These are phyloP conservation scores for Chrysopogon serrulatus DNA, from an alignment of 176 grass and related monocot species.

Conservation along the genomic window DNA sequence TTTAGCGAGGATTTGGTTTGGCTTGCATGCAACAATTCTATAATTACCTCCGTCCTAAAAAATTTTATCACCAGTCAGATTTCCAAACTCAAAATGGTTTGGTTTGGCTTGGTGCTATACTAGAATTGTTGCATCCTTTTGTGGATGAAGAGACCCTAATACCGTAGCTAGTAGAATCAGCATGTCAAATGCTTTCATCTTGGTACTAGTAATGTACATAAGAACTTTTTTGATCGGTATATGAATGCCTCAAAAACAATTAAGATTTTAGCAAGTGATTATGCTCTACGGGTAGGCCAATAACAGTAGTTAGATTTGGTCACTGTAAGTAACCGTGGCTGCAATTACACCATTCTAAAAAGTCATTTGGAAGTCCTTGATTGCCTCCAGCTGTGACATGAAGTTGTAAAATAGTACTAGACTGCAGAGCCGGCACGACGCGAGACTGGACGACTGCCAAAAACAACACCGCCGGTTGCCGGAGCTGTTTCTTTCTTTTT, in stretches of 20 bases:
- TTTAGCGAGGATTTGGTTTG: no score
- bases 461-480: neutral
- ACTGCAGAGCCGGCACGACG: neutral
- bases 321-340: no score
- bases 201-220: neutral
- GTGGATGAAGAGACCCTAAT: no score
- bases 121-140: no score
- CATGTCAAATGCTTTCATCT: neutral
- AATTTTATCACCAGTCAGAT: no score
- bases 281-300: neutral
- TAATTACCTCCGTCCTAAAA: neutral
- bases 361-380: neutral
- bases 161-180: no score
- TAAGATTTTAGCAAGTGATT: neutral
- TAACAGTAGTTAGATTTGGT: neutral
- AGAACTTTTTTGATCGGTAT: neutral
- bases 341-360: neutral
- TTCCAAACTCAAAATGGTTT: no score
- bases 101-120: no score
- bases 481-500: neutral
- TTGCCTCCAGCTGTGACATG: neutral
- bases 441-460: neutral
- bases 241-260: neutral
- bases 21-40: no score
- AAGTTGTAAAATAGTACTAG: neutral